A percentile compares a stretch with the other conserved stretches of the same genome.
Conservation (phyloP, 306 rosid genomes). For the Gillenia trifoliata region DNA sequence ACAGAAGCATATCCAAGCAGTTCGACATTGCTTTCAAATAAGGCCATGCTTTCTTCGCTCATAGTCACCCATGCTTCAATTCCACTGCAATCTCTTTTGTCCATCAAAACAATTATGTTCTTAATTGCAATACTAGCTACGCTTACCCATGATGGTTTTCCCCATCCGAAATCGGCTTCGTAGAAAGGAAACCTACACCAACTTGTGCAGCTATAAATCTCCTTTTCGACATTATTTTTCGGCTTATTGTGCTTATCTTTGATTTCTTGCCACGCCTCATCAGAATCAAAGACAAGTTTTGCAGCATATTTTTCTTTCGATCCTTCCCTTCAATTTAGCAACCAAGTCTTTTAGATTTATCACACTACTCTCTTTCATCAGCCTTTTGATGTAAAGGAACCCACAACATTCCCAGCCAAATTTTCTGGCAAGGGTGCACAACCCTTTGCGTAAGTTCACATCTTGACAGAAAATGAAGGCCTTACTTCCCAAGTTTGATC, state of each 20-base stretch:
- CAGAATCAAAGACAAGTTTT: neutral
- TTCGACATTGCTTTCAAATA: conserved; percentile 12
- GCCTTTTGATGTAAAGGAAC: neutral
- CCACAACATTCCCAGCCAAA: conserved; percentile 21
- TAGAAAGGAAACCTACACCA: conserved; percentile 23
- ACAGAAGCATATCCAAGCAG: conserved; percentile 22
- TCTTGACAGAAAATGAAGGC: conserved; percentile 23
- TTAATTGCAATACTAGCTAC: neutral
- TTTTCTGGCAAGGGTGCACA: neutral
- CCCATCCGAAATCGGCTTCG: conserved; percentile 30
- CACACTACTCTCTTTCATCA: neutral
- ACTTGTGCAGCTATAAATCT: conserved; percentile 14
- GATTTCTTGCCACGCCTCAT: neutral
- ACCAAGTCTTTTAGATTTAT: conserved; percentile 7
- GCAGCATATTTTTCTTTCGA: neutral
- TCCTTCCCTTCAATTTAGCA: neutral
- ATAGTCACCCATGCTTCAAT: conserved; percentile 28
- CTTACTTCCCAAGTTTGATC: neutral
- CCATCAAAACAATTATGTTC: conserved; percentile 20
- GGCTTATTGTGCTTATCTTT: neutral
- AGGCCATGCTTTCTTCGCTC: conserved; percentile 19
- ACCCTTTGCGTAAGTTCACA: conserved; percentile 31
- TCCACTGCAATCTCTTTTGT: conserved; percentile 23
- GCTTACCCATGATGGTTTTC: conserved; percentile 33
- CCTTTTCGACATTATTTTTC: neutral